Evolutionary conservation across 2,329 filamentous ascomycete species (phyloP).

Genomic region (Fusarium mexicanum): DNA sequence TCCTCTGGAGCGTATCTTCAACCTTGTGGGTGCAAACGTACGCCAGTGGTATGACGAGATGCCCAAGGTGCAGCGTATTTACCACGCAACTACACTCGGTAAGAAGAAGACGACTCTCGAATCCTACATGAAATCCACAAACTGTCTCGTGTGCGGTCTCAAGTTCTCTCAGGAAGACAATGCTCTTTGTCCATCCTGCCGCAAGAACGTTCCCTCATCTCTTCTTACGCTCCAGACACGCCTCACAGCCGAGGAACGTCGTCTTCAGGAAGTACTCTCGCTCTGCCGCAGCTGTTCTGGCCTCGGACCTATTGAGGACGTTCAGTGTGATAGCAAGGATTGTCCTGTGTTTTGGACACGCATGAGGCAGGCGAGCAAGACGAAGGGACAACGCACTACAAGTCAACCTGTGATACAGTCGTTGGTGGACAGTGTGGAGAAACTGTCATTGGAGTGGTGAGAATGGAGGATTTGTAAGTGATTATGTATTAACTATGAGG

Average conservation of each 20-base stretch:
- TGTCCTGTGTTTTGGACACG: conserved; percentile 92
- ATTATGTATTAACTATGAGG: background rate
- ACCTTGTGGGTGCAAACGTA: conserved; percentile 92
- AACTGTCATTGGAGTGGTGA: conserved; percentile 50
- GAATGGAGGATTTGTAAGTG: background rate
- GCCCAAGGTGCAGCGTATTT: conserved; percentile 86
- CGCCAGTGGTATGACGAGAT: conserved; percentile 95
- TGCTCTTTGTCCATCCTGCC: conserved; percentile 68
- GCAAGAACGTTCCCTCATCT: conserved; percentile 63
- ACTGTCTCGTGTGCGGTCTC: conserved; percentile 76
- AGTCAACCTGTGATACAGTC: conserved; percentile 47
- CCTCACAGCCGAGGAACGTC: conserved; percentile 71
- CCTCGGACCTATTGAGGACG: conserved; percentile 76
- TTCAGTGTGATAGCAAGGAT: conserved; percentile 90
- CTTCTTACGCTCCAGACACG: conserved; percentile 71
- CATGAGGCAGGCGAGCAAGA: conserved; percentile 66
- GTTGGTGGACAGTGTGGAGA: conserved; percentile 43
- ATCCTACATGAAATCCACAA: conserved; percentile 85
- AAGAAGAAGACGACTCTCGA: conserved; percentile 80
- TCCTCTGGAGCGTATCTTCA: conserved; percentile 95
- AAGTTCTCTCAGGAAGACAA: conserved; percentile 45
- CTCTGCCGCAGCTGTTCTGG: conserved; percentile 86
- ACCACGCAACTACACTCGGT: conserved; percentile 44
- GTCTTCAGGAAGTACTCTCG: conserved; percentile 69
- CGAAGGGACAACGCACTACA: conserved; percentile 51